Conservation (phyloP, 306 rosid species). For the Acacia confusa region DNA sequence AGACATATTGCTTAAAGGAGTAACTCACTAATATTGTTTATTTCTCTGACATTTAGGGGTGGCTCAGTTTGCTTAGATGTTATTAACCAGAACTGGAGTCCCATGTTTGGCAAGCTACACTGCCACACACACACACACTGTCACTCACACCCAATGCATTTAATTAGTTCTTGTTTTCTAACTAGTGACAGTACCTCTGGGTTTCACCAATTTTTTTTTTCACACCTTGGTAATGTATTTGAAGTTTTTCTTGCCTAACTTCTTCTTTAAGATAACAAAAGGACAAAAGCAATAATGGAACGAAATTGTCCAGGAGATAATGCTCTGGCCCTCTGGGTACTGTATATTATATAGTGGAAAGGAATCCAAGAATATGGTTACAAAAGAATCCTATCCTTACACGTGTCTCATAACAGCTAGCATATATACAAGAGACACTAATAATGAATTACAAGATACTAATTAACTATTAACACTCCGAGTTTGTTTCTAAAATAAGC, state of each 20-base stretch:
- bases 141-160: not conserved
- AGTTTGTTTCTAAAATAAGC: too few relatives aligned
- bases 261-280: slow-evolving; percentile 54
- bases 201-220: slow-evolving; percentile 16
- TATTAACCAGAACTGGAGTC: slow-evolving; percentile 95
- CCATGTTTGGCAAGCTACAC: slow-evolving; percentile 77
- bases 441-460: too few relatives aligned
- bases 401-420: too few relatives aligned
- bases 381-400: too few relatives aligned
- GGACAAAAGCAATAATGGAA: too few relatives aligned
- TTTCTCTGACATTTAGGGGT: slow-evolving; percentile 59
- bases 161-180: slow-evolving; percentile 10
- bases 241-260: slow-evolving; percentile 95
- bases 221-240: slow-evolving; percentile 65
- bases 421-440: too few relatives aligned
- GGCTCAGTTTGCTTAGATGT: slow-evolving; percentile 95
- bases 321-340: too few relatives aligned
- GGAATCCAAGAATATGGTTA: too few relatives aligned
- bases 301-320: too few relatives aligned
- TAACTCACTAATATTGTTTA: slow-evolving; percentile 31
- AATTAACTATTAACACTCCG: too few relatives aligned
- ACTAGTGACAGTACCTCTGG: slow-evolving; percentile 15
- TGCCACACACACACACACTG: slow-evolving; percentile 3
- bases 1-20: slow-evolving; percentile 6
- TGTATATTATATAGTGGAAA: too few relatives aligned